These are phyloP conservation scores for Chaetomidium leptoderma DNA, from an alignment of 495 filamentous ascomycete genomes.

Conservation along the genomic window DNA sequence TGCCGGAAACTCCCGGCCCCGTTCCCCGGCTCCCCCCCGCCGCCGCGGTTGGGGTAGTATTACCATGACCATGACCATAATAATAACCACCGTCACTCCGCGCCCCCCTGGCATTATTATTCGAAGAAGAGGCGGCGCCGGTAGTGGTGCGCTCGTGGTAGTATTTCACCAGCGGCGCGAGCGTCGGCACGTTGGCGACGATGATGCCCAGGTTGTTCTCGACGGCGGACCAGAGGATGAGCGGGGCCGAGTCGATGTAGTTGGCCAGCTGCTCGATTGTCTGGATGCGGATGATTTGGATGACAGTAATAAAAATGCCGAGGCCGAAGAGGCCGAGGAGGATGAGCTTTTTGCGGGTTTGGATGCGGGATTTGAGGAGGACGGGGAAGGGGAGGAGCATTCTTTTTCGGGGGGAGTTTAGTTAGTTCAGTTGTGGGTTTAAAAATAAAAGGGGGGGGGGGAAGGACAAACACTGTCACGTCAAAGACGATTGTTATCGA, in stretches of 20 bases:
- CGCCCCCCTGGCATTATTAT: too few relatives aligned
- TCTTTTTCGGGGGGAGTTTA: slow-evolving; percentile 17
- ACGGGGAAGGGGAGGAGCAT: slow-evolving; percentile 49
- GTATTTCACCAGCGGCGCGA: slow-evolving; percentile 47
- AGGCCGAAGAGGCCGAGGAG: slow-evolving; percentile 47
- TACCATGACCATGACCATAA: neutral
- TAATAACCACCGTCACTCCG: slow-evolving; percentile 26
- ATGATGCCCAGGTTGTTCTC: slow-evolving; percentile 52
- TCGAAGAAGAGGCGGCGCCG: too few relatives aligned
- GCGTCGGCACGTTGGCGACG: slow-evolving; percentile 47
- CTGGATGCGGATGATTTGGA: slow-evolving; percentile 53
- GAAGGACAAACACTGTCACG: slow-evolving; percentile 39
- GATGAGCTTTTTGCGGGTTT: slow-evolving; percentile 37
- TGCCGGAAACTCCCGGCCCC: too few relatives aligned
- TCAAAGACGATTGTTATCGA: slow-evolving; percentile 46
- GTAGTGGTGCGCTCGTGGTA: slow-evolving; percentile 30
- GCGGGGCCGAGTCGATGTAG: slow-evolving; percentile 43
- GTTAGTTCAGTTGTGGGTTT: neutral
- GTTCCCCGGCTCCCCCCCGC: slow-evolving; percentile 6
- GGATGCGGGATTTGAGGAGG: slow-evolving; percentile 43
- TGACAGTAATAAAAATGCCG: slow-evolving; percentile 51
- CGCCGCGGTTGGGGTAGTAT: neutral
- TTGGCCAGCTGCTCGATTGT: slow-evolving; percentile 41
- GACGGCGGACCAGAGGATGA: slow-evolving; percentile 51
- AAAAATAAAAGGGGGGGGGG: neutral